Evolutionary conservation across 495 filamentous ascomycete species (phyloP).

Genomic region (Geoglossum glabrum): DNA sequence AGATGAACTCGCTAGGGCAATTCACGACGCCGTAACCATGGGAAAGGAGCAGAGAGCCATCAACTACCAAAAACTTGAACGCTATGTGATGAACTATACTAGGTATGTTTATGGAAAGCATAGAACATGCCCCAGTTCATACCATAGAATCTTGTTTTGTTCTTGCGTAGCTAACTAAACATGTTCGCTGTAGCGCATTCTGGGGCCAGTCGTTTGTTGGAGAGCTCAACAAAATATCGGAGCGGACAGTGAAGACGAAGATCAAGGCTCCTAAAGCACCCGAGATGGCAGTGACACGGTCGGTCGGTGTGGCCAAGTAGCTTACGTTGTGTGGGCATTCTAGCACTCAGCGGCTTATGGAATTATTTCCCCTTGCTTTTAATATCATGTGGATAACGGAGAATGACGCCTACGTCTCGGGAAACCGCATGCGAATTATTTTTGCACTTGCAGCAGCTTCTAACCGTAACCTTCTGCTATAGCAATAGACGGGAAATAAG

Average conservation of each 20-base stretch:
- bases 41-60: constrained; percentile 58
- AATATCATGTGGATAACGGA: too few species aligned
- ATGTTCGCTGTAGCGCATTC: constrained; percentile 47
- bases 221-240: constrained; percentile 56
- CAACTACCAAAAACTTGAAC: constrained; percentile 62
- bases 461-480: too few species aligned
- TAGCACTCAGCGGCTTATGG: too few species aligned
- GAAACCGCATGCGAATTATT: too few species aligned
- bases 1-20: constrained; percentile 67
- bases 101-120: constrained; percentile 24
- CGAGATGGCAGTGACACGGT: neutral
- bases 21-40: constrained; percentile 72
- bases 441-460: too few species aligned
- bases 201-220: constrained; percentile 91
- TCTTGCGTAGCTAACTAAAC: neutral
- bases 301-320: neutral
- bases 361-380: too few species aligned
- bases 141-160: neutral
- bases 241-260: constrained; percentile 26
- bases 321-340: too few species aligned
- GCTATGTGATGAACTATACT: constrained; percentile 80
- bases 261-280: constrained; percentile 1
- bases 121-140: neutral
- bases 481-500: too few species aligned
- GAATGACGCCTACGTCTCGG: too few species aligned